Evolutionary conservation across 176 grass and related monocot genomes (phyloP), one percentile per base, ranked within the genome.

Genomic region (Areca catechu): DNA sequence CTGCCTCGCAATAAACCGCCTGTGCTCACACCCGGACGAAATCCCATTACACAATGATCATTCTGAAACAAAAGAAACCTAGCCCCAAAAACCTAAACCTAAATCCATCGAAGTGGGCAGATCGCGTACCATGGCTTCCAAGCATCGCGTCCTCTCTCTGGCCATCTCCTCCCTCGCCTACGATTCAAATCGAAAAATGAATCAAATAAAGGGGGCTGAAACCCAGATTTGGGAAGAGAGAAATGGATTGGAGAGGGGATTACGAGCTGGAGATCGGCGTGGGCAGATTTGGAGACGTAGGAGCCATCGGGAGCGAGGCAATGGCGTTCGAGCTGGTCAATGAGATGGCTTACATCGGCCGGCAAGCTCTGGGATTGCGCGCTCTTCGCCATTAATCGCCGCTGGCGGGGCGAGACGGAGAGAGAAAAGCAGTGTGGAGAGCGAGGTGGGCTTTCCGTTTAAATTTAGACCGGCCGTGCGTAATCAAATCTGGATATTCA

Each of bases 281-380:
- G 84, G 51, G 82, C 73, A 52, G 77, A 82, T 69, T 67, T 97
- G 59, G 92, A 88, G 61, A 97, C 80, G 54, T 82, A 80, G 64
- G 86, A 97, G n/a, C 80, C 80, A 37, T 97, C 92, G 0, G 92
- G 92, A 9, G 86, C 92, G 66, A 97, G 86, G 75, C 85, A 89
- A 56, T 97, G 92, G 23, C 92, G 70, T 65, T 97, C 83, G 27
- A 97, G 75, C 86, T 85, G 83, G 25, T 91, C 86, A 58, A 97
- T 80, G 67, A 97, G 72, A 56, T 97, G 77, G 16, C 68, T 65
- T 56, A 88, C 92, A 59, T 97, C 83, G 4, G 86, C 64, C 1
- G 86, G 86, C 57, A 82, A 72, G 66, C 79, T 86, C 29, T 85
- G 83, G 18, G 77, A 77, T 43, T 73, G 80, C 0, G 76, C 72